phyloP scores from a whole-genome alignment of 208 protist genomes.

The Wallacemonas collosoma region DNA sequence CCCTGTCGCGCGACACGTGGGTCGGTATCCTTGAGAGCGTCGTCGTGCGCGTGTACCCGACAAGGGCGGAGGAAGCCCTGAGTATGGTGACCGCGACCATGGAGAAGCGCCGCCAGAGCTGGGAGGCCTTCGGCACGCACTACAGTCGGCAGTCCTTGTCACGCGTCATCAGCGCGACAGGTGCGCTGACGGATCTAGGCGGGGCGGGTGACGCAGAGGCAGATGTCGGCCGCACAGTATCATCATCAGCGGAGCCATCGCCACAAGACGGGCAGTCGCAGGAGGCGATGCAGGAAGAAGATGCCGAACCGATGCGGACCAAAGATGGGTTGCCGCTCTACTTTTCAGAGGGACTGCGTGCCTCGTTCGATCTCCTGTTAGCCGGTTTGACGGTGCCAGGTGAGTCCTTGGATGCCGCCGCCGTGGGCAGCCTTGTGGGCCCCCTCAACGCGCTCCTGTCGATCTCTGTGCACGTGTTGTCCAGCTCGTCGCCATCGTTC shows the following conservation, averaged over 20 bases:
- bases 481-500: neutral
- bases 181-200: neutral
- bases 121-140: constrained; percentile 16
- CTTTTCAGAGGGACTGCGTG: constrained; percentile 13
- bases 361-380: constrained; percentile 9
- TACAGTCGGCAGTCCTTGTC: neutral
- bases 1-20: constrained; percentile 22
- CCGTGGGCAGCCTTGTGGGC: constrained; percentile 16
- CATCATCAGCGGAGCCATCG: too few relatives aligned
- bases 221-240: too few relatives aligned
- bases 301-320: constrained; percentile 13
- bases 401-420: constrained; percentile 5
- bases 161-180: neutral
- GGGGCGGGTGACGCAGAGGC: too few relatives aligned
- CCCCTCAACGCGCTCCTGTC: constrained; percentile 12
- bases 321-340: constrained; percentile 21
- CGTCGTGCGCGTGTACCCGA: constrained; percentile 13
- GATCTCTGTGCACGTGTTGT: neutral
- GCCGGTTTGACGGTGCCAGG: constrained; percentile 10
- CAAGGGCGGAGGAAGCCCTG: neutral
- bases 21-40: constrained; percentile 5
- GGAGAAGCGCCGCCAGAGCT: constrained; percentile 15
- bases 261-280: too few relatives aligned
- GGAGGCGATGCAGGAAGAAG: neutral
- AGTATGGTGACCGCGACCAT: constrained; percentile 9